phyloP scores from a whole-genome alignment of 805 yeast genomes.

The Metschnikowia dekortorum region DNA sequence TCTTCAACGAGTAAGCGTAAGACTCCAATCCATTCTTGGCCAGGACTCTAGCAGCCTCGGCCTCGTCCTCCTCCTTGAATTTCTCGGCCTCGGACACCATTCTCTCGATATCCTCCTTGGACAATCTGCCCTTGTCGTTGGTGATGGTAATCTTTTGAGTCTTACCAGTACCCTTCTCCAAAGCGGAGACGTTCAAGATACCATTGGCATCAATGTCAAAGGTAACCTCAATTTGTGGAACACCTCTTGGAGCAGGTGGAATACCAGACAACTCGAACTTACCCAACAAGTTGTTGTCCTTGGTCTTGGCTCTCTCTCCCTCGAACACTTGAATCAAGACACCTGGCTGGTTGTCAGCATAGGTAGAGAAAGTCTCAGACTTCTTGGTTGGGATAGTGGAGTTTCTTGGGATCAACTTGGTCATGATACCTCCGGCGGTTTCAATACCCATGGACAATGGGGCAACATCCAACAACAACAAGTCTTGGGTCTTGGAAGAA shows the following conservation, averaged over 20 bases:
- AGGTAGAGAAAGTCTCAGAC: constrained; percentile 94
- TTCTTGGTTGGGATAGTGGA: constrained; percentile 96
- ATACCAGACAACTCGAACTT: constrained; percentile 95
- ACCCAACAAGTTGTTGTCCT: constrained; percentile 94
- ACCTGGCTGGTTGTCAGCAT: constrained; percentile 98
- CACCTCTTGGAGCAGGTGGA: constrained; percentile 99
- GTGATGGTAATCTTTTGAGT: constrained; percentile 95
- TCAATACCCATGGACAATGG: constrained; percentile 97
- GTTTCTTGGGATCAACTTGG: constrained; percentile 97
- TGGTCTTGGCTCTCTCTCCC: constrained; percentile 97
- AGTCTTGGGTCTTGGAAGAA: constrained; percentile 72
- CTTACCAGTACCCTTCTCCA: constrained; percentile 98
- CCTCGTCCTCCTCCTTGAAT: constrained; percentile 56
- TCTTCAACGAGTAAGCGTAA: constrained; percentile 89
- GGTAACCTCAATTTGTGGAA: constrained; percentile 96
- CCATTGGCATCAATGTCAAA: constrained; percentile 97
- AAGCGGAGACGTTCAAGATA: constrained; percentile 91
- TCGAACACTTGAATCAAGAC: constrained; percentile 94
- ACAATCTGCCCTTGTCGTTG: constrained; percentile 97
- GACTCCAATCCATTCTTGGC: constrained; percentile 96
- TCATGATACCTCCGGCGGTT: constrained; percentile 99
- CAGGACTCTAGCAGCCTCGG: constrained; percentile 87
- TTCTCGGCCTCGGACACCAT: constrained; percentile 98
- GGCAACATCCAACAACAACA: constrained; percentile 92
- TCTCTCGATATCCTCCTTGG: constrained; percentile 95